A percentile compares a stretch with the other conserved stretches of the same genome.
phyloP scores from a whole-genome alignment of 1,284 basidiomycete species.

The Fomitopsis schrenkii region DNA sequence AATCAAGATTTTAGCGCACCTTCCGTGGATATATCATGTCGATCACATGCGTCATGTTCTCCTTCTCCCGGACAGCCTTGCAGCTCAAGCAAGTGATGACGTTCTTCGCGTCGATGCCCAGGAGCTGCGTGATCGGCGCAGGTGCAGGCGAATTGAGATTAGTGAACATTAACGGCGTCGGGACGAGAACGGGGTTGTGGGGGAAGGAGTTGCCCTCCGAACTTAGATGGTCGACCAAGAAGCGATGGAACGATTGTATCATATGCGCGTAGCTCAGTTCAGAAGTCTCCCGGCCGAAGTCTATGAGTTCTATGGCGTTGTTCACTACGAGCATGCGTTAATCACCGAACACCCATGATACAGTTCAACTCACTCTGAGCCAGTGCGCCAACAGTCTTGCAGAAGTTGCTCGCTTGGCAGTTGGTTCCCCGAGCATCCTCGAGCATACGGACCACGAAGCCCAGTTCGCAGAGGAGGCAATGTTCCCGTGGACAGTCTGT shows the following conservation, averaged over 20 bases:
- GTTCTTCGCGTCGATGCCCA: slow-evolving; percentile 76
- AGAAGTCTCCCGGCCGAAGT: slow-evolving; percentile 74
- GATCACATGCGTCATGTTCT: slow-evolving; percentile 75
- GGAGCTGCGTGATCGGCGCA: slow-evolving; percentile 74
- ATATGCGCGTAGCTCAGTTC: slow-evolving; percentile 81
- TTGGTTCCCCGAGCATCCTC: slow-evolving; percentile 93
- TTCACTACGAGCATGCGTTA: slow-evolving; percentile 40
- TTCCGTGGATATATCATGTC: slow-evolving; percentile 88
- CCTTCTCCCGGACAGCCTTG: slow-evolving; percentile 66
- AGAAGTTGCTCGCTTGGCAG: slow-evolving; percentile 96
- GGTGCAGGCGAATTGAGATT: slow-evolving; percentile 36
- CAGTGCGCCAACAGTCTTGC: slow-evolving; percentile 82
- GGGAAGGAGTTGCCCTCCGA: slow-evolving; percentile 65
- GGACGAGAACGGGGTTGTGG: slow-evolving; percentile 52
- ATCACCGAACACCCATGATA: background rate
- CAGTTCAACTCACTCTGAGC: slow-evolving; percentile 57
- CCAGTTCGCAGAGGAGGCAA: slow-evolving; percentile 93
- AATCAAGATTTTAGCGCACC: slow-evolving; percentile 32
- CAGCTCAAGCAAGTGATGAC: slow-evolving; percentile 77
- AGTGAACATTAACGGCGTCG: slow-evolving; percentile 24
- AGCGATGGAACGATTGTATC: slow-evolving; percentile 94
- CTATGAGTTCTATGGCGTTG: slow-evolving; percentile 85
- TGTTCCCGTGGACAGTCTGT: slow-evolving; percentile 85
- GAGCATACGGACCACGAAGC: slow-evolving; percentile 94
- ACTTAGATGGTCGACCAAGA: slow-evolving; percentile 80